Conservation (phyloP, 805 yeast species). For the Jamesozyma lodderae region DNA sequence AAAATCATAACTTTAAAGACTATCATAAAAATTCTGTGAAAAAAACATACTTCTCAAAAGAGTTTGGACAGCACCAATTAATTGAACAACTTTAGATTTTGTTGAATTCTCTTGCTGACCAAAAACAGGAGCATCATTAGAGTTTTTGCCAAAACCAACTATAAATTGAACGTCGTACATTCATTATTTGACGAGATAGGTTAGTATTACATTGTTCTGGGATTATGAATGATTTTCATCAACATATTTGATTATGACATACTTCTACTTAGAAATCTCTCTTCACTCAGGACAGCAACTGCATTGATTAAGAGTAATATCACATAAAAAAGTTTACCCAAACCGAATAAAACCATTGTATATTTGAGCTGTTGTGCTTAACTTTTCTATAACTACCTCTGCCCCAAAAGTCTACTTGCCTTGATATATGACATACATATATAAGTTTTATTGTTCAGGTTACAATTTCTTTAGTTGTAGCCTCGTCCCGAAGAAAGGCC, state of each 20-base stretch:
- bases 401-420: neutral
- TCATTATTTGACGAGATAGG: no score
- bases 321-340: constrained; percentile 50
- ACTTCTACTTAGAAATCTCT: constrained; percentile 61
- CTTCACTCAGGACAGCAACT: constrained; percentile 72
- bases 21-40: neutral
- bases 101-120: constrained; percentile 42
- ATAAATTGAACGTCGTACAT: neutral
- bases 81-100: constrained; percentile 49
- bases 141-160: constrained; percentile 40
- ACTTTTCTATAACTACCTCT: neutral
- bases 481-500: no score
- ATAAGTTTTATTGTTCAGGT: no score
- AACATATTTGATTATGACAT: constrained; percentile 6
- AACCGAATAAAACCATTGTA: constrained; percentile 41
- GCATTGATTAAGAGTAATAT: constrained; percentile 55
- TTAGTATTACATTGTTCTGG: no score
- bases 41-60: constrained; percentile 49
- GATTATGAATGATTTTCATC: neutral
- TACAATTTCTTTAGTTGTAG: no score
- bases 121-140: constrained; percentile 34
- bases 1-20: neutral
- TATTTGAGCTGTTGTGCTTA: neutral
- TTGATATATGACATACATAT: neutral
- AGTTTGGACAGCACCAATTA: constrained; percentile 68